These are phyloP conservation scores for Pichia sp. DNA, from an alignment of 1,139 yeast genomes.

Conservation along the genomic window DNA sequence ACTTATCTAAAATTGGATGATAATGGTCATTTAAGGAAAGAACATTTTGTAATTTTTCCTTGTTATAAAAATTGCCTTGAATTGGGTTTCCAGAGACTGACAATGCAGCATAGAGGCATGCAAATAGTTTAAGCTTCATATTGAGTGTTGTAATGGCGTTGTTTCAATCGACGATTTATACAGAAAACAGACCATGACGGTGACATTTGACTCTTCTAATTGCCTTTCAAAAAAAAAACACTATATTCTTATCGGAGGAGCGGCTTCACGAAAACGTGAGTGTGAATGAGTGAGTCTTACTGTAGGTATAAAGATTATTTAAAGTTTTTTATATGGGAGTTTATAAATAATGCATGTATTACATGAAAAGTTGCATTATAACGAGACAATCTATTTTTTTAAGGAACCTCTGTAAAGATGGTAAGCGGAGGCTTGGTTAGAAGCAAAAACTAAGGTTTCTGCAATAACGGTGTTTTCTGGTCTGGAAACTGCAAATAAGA, in stretches of 20 bases:
- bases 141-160: neutral
- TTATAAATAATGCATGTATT: too few relatives aligned
- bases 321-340: too few relatives aligned
- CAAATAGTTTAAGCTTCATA: neutral
- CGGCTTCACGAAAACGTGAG: too few relatives aligned
- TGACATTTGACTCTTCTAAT: too few relatives aligned
- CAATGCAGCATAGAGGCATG: neutral
- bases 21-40: neutral
- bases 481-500: conserved; percentile 45
- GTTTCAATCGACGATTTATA: too few relatives aligned
- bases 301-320: too few relatives aligned
- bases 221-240: too few relatives aligned
- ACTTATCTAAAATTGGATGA: conserved; percentile 13
- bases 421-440: conserved; percentile 54
- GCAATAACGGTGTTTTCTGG: conserved; percentile 46
- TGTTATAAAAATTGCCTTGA: neutral
- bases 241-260: too few relatives aligned
- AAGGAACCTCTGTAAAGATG: conserved; percentile 42
- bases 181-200: too few relatives aligned
- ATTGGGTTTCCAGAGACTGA: conserved; percentile 7
- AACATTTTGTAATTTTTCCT: conserved; percentile 8
- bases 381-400: conserved; percentile 8
- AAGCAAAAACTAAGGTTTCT: conserved; percentile 44
- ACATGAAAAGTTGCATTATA: too few relatives aligned
- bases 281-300: too few relatives aligned